Base-by-base conservation (phyloP, 163 green algal genomes). In the Smithsoniella earleae region DNA sequence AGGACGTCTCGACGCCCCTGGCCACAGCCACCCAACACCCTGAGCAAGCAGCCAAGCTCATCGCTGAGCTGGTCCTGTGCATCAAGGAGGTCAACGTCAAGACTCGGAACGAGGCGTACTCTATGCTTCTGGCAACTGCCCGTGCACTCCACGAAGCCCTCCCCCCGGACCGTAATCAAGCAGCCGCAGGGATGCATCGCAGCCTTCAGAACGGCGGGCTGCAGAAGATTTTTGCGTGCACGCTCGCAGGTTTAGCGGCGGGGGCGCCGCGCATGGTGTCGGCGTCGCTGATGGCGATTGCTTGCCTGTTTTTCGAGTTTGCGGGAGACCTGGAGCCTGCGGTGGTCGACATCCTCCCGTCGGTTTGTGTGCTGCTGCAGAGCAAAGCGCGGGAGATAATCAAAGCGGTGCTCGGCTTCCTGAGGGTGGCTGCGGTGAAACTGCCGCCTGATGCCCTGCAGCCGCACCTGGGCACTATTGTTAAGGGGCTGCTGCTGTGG, bases 291-390 rank as follows among this genome's bases (percentile, higher is more conserved):
- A 82, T 91, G 78, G 84, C 87, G 2, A 77, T 93, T 22, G 82
- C 91, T 0, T 85, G 93, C 22, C 86, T 98, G 45, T 78, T 96
- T 34, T 95, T 92, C 79, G 89, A 96, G 82, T 98, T 97, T 78
- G 79, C 82, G 13, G 64, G 74, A 0, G 37, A 72, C 43, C 76
- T 95, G 75, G 73, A 80, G 66, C 66, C 52, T 2, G 31, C 89
- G 34, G 81, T 86, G 27, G 77, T 81, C 0, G 52, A 82, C 28
- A 81, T 96, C 74, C 82, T 98, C 73, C 88, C 89, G 6, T 77
- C 91, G 2, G 86, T 96, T 76, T 82, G 96, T 44, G 80, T 87
- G 72, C 86, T 98, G 75, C 83, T 98, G 66, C 84, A 91, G 58
- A 86, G 77, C 75, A 90, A 91, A 74, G 86, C 81, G 65, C 77